Conservation (phyloP, 1,284 basidiomycete species). For the Cutaneotrichosporon cutaneum region DNA sequence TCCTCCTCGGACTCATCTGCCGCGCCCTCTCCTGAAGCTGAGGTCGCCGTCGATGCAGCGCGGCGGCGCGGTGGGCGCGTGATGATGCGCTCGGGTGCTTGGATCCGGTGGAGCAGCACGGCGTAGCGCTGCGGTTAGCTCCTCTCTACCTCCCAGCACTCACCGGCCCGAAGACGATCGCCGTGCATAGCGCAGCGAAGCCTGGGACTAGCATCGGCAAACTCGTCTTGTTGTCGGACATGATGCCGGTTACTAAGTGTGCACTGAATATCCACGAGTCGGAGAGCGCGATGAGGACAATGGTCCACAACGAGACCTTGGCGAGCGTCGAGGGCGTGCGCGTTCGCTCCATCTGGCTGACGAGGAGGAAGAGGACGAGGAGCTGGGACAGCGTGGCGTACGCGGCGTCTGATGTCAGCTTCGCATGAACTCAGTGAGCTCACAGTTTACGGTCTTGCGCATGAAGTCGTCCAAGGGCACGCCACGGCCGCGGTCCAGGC, state of each 20-base stretch:
- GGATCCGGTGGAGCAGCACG: constrained; percentile 73
- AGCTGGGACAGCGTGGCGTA: constrained; percentile 67
- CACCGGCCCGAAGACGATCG: constrained; percentile 52
- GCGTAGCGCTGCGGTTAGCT: constrained; percentile 67
- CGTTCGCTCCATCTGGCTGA: constrained; percentile 69
- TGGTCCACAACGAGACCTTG: constrained; percentile 75
- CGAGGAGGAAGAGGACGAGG: constrained; percentile 64
- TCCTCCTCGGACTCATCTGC: constrained; percentile 2
- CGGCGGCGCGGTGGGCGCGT: neutral
- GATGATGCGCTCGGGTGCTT: constrained; percentile 67
- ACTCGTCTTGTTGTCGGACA: constrained; percentile 73
- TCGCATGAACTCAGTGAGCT: constrained; percentile 36
- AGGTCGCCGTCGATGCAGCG: neutral
- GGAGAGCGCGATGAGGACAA: constrained; percentile 70
- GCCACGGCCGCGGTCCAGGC: constrained; percentile 65
- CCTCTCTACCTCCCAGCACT: constrained; percentile 19
- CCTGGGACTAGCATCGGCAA: constrained; percentile 76
- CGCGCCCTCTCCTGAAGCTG: neutral
- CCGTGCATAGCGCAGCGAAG: constrained; percentile 60
- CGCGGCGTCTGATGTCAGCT: constrained; percentile 56
- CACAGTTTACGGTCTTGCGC: constrained; percentile 76
- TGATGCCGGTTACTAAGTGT: constrained; percentile 77
- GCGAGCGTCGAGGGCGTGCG: constrained; percentile 75
- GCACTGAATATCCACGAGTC: constrained; percentile 79
- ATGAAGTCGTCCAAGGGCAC: constrained; percentile 65